phyloP scores from a whole-genome alignment of 768 basidiomycete species.

The Russula earlei region DNA sequence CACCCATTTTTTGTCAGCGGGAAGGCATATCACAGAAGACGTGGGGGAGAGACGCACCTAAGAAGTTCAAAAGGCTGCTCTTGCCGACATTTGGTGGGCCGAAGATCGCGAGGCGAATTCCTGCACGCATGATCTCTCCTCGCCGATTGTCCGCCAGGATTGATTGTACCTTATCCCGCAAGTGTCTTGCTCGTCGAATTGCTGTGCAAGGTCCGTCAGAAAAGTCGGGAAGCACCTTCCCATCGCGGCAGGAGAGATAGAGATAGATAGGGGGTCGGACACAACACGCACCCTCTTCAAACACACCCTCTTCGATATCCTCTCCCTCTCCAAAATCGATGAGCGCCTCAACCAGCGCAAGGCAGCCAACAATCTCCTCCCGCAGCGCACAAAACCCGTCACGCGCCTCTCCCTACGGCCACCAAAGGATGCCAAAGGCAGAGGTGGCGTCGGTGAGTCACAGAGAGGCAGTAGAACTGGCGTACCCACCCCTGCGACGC shows the following conservation, averaged over 20 bases:
- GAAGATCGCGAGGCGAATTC: constrained; percentile 78
- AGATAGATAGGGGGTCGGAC: not conserved
- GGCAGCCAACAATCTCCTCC: constrained; percentile 54
- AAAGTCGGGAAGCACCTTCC: too few relatives aligned
- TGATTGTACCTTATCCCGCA: constrained; percentile 42
- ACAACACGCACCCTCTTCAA: constrained; percentile 49
- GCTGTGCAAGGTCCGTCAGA: constrained; percentile 33
- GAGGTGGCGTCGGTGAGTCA: too few relatives aligned
- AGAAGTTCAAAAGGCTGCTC: constrained; percentile 76
- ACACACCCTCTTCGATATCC: constrained; percentile 76
- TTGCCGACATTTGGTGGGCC: constrained; percentile 95
- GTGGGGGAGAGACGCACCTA: constrained; percentile 37
- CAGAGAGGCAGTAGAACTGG: not conserved
- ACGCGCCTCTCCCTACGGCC: constrained; percentile 49
- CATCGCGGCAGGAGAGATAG: too few relatives aligned
- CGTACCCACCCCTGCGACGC: constrained; percentile 53
- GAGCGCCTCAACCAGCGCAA: constrained; percentile 76
- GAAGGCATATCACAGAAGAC: not conserved
- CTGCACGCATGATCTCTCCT: constrained; percentile 77
- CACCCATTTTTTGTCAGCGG: not conserved
- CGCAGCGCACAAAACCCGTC: constrained; percentile 56
- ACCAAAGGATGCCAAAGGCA: not conserved
- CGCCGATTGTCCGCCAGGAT: constrained; percentile 63
- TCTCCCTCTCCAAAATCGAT: constrained; percentile 94
- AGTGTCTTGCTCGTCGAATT: constrained; percentile 35